Percentiles rank a stretch among this genome's conserved stretches.
phyloP scores from a whole-genome alignment of 106 monocot species.

The Dioscorea alata region DNA sequence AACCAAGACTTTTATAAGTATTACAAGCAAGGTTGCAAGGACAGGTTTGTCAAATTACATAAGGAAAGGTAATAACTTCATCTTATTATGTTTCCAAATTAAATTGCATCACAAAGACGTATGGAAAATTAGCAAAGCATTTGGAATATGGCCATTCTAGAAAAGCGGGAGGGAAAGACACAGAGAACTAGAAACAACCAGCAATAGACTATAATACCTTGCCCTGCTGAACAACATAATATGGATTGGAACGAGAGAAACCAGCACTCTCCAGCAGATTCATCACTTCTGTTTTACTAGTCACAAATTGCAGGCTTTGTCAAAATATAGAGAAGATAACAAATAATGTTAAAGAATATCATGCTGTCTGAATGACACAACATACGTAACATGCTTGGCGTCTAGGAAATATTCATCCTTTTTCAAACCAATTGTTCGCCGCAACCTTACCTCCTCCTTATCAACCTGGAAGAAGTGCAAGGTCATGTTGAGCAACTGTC shows the following conservation, averaged over 20 bases:
- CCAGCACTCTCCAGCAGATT: constrained; percentile 99
- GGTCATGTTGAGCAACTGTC: neutral
- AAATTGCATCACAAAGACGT: no score
- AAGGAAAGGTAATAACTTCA: no score
- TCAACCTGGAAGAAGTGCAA: constrained; percentile 57
- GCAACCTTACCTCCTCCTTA: constrained; percentile 80
- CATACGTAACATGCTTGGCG: constrained; percentile 93
- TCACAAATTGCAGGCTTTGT: neutral
- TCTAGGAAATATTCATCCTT: constrained; percentile 99
- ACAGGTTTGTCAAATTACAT: no score
- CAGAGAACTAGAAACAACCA: neutral
- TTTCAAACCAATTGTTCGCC: constrained; percentile 84
- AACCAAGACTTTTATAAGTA: constrained; percentile 6
- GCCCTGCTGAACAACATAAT: constrained; percentile 99
- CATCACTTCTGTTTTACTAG: constrained; percentile 96
- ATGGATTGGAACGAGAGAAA: constrained; percentile 98
- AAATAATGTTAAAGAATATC: constrained; percentile 1
- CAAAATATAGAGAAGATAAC: neutral
- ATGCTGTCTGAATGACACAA: neutral
- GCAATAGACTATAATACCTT: constrained; percentile 48
- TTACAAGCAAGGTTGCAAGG: no score
- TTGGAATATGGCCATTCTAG: no score
- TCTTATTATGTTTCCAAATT: no score
- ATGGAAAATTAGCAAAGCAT: no score
- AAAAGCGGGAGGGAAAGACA: neutral